Conservation (phyloP, 2,329 filamentous ascomycete genomes). For the Trichoderma gracile region DNA sequence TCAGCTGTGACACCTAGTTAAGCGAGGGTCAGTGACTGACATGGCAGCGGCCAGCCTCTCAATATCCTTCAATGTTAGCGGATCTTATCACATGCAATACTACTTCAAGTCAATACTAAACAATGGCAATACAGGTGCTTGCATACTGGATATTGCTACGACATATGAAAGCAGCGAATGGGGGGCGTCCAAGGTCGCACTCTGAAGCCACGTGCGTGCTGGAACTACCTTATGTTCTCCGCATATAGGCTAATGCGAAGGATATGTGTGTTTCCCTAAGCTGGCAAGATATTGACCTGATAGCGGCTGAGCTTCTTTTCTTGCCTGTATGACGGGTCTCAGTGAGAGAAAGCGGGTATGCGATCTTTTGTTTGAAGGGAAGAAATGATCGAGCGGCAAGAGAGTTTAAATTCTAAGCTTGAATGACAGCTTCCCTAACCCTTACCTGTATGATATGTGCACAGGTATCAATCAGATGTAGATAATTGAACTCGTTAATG, state of each 20-base stretch:
- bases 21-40: too few relatives aligned
- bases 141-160: not conserved
- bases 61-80: not conserved
- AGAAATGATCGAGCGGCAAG: not conserved
- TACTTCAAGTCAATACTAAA: not conserved
- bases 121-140: not conserved
- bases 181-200: not conserved
- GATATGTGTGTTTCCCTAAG: not conserved
- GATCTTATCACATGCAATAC: not conserved
- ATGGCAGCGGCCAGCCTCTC: too few relatives aligned
- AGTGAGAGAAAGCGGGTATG: constrained; percentile 4
- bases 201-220: constrained; percentile 16
- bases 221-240: not conserved
- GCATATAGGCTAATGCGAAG: constrained; percentile 16
- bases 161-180: not conserved
- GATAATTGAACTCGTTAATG: not conserved
- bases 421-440: too few relatives aligned
- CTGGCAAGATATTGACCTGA: constrained; percentile 1
- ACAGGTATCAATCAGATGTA: too few relatives aligned
- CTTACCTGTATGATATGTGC: too few relatives aligned
- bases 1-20: constrained; percentile 12
- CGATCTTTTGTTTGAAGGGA: too few relatives aligned
- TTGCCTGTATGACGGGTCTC: not conserved
- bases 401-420: too few relatives aligned
- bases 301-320: not conserved